phyloP scores from a whole-genome alignment of 2,329 filamentous ascomycete species.

The Eutypella sp. region DNA sequence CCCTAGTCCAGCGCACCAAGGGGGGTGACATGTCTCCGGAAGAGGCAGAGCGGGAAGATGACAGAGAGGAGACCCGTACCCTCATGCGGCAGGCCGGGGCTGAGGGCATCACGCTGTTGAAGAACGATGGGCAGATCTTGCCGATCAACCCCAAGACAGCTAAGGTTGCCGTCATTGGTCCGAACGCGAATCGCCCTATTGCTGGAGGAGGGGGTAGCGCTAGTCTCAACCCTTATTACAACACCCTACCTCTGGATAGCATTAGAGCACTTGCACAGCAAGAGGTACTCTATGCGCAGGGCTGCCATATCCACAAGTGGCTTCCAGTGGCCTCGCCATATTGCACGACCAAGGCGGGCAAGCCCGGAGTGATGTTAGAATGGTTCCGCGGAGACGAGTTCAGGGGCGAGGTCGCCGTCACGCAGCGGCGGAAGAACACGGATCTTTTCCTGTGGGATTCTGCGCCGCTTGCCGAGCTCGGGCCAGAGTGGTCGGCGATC shows the following conservation, averaged over 20 bases:
- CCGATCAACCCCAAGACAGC: constrained; percentile 51
- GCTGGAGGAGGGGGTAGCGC: constrained; percentile 65
- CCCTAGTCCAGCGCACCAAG: constrained; percentile 56
- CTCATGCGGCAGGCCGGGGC: constrained; percentile 58
- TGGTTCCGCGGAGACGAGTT: constrained; percentile 63
- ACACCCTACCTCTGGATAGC: constrained; percentile 58
- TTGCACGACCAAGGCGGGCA: constrained; percentile 51
- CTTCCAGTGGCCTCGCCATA: constrained; percentile 56
- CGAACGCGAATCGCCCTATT: constrained; percentile 62
- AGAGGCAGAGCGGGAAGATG: constrained; percentile 50
- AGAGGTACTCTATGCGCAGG: constrained; percentile 55
- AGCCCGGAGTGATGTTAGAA: constrained; percentile 58
- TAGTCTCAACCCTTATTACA: constrained; percentile 65
- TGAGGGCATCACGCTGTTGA: constrained; percentile 59
- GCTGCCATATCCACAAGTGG: constrained; percentile 62
- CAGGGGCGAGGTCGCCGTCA: constrained; percentile 49
- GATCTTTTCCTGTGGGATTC: constrained; percentile 69
- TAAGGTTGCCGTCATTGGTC: constrained; percentile 62
- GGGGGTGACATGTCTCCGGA: constrained; percentile 54
- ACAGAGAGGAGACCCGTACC: constrained; percentile 52
- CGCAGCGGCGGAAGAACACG: constrained; percentile 57
- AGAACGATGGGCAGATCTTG: constrained; percentile 55
- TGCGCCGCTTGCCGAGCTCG: constrained; percentile 53
- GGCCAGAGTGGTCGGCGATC: constrained; percentile 59
- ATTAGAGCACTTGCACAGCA: constrained; percentile 50